A percentile compares a stretch with the other conserved stretches of the same genome.
Conservation (phyloP, 23 red algal species). For the Gracilariopsis chorda region DNA sequence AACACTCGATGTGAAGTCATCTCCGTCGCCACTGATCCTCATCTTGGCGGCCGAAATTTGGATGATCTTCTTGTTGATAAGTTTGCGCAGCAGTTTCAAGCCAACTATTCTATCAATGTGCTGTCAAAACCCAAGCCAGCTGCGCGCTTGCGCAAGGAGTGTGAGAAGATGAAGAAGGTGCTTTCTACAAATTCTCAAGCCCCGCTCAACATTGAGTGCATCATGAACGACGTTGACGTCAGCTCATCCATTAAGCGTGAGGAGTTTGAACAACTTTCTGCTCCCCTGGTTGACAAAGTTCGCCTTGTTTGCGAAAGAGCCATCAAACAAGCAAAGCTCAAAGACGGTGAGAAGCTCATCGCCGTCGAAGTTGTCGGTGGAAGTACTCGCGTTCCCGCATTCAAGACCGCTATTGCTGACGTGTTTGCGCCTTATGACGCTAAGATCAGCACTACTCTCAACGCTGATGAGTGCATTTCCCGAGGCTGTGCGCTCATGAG, state of each 20-base stretch:
- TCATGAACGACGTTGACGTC: constrained; percentile 99
- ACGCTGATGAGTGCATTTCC: constrained; percentile 90
- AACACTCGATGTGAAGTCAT: constrained; percentile 73
- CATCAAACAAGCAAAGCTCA: constrained; percentile 22
- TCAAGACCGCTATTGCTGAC: constrained; percentile 70
- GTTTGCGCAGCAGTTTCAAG: constrained; percentile 81
- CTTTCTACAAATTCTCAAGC: constrained; percentile 82
- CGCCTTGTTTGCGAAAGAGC: constrained; percentile 47
- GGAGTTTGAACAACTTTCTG: constrained; percentile 67
- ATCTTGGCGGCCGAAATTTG: constrained; percentile 84
- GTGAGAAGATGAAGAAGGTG: constrained; percentile 93
- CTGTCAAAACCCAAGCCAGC: constrained; percentile 63
- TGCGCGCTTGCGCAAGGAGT: constrained; percentile 71
- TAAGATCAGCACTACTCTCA: constrained; percentile 75
- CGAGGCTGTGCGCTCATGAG: constrained; percentile 91
- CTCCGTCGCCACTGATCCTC: constrained; percentile 77
- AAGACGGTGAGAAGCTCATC: constrained; percentile 42
- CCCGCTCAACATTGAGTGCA: constrained; percentile 89
- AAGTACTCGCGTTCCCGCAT: constrained; percentile 79
- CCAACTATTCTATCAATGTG: constrained; percentile 74
- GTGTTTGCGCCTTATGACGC: constrained; percentile 50
- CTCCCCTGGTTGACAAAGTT: constrained; percentile 61
- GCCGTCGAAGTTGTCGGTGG: constrained; percentile 94
- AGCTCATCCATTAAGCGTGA: constrained; percentile 52
- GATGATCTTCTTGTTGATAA: constrained; percentile 85